These are phyloP conservation scores for Drechslerella coelobrocha DNA, from an alignment of 2,329 filamentous ascomycete genomes.

Conservation along the genomic window DNA sequence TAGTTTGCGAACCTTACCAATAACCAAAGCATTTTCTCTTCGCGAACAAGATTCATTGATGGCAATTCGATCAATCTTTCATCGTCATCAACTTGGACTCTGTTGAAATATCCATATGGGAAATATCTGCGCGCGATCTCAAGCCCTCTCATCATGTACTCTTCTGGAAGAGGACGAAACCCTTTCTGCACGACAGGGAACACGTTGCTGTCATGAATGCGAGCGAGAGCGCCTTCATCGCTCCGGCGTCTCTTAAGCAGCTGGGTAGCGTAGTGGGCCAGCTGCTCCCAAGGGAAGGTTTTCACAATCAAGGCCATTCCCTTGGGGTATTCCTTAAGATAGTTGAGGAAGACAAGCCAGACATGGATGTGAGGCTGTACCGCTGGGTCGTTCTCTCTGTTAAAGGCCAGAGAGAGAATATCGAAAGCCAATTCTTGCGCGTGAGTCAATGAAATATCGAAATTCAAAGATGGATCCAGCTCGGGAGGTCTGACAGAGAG, in stretches of 20 bases:
- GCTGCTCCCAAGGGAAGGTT: constrained; percentile 64
- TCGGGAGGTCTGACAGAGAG: constrained; percentile 32
- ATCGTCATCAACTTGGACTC: constrained; percentile 68
- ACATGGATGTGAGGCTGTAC: constrained; percentile 70
- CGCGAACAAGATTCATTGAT: constrained; percentile 66
- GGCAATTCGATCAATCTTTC: constrained; percentile 70
- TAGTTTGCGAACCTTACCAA: constrained; percentile 61
- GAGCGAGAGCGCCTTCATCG: constrained; percentile 54
- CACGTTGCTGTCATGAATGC: constrained; percentile 58
- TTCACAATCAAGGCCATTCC: constrained; percentile 60
- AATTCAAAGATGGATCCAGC: constrained; percentile 21
- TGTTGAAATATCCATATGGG: constrained; percentile 57
- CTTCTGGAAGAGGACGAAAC: constrained; percentile 70
- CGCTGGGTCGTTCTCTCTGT: constrained; percentile 66
- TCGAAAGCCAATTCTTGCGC: constrained; percentile 60
- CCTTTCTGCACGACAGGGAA: constrained; percentile 63
- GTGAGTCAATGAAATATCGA: constrained; percentile 56
- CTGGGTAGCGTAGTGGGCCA: constrained; percentile 62
- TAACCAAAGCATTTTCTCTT: constrained; percentile 68
- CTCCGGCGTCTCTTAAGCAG: constrained; percentile 55
- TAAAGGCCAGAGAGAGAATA: constrained; percentile 62
- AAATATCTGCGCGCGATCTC: constrained; percentile 68
- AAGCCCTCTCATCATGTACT: constrained; percentile 71
- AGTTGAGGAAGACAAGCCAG: constrained; percentile 67
- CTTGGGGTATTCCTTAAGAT: constrained; percentile 59